phyloP scores from a whole-genome alignment of 768 basidiomycete species.

The Tricholoma sp. region DNA sequence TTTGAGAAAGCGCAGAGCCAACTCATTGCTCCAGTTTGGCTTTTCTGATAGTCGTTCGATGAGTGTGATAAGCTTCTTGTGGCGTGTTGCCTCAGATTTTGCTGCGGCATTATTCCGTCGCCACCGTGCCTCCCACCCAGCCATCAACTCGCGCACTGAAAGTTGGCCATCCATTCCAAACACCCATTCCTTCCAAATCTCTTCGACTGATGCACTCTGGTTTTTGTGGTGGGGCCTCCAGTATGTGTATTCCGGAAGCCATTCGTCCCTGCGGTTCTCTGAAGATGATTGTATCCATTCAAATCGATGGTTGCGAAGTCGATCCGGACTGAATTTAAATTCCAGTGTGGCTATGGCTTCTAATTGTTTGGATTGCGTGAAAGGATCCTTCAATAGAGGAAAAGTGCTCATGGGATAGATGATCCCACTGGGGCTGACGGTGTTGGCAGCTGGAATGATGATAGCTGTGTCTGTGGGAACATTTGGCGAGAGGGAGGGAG shows the following conservation, averaged over 20 bases:
- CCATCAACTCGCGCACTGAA: slow-evolving; percentile 10
- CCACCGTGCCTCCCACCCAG: slow-evolving; percentile 17
- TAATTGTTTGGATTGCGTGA: background rate
- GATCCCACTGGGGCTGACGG: background rate
- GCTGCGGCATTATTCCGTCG: slow-evolving; percentile 12
- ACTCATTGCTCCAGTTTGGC: slow-evolving; percentile 14
- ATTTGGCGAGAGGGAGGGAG: background rate
- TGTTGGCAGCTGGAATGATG: background rate
- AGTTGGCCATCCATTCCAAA: slow-evolving; percentile 21
- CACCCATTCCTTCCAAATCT: slow-evolving; percentile 24
- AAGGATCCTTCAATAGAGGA: no score
- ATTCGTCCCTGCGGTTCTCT: slow-evolving; percentile 13
- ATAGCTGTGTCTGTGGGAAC: background rate
- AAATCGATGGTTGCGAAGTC: slow-evolving; percentile 11
- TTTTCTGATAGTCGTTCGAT: slow-evolving; percentile 15
- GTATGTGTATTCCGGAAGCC: slow-evolving; percentile 21
- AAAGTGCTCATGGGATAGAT: no score
- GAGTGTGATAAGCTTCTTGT: slow-evolving; percentile 17
- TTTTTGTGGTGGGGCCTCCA: slow-evolving; percentile 5
- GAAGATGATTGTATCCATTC: slow-evolving; percentile 16
- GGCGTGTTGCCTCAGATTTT: slow-evolving; percentile 18
- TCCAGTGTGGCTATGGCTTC: background rate
- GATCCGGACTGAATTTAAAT: background rate
- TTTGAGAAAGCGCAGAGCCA: slow-evolving; percentile 18
- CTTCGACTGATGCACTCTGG: slow-evolving; percentile 8